Percentiles rank a stretch among this genome's conserved stretches.
These are phyloP conservation scores for Grosmannia penicillata DNA, from an alignment of 2,329 filamentous ascomycete species.

Conservation along the genomic window DNA sequence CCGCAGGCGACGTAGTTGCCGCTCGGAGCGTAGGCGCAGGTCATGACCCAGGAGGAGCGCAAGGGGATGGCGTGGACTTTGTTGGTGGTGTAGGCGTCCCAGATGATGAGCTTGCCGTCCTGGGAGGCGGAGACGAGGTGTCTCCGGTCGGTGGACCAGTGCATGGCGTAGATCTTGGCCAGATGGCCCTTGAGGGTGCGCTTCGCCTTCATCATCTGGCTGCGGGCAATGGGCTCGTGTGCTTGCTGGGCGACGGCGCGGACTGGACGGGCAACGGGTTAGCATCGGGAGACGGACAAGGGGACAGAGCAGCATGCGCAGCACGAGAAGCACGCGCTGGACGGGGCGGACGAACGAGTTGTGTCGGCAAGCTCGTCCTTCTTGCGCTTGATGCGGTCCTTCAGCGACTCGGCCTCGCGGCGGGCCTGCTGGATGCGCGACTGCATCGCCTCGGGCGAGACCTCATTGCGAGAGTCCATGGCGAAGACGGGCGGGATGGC, in stretches of 20 bases:
- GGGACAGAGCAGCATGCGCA: neutral
- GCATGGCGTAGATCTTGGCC: conserved; percentile 99
- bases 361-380: conserved; percentile 99
- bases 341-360: conserved; percentile 56
- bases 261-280: conserved; percentile 42
- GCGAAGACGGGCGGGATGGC: too few species aligned
- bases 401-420: conserved; percentile 92
- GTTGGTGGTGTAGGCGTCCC: conserved; percentile 99
- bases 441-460: conserved; percentile 71
- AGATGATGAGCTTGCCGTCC: conserved; percentile 98
- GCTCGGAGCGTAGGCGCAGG: conserved; percentile 94
- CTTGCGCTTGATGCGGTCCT: conserved; percentile 98
- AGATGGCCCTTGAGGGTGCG: conserved; percentile 94
- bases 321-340: conserved; percentile 4
- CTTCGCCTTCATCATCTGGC: conserved; percentile 91
- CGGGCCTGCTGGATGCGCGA: conserved; percentile 82
- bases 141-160: conserved; percentile 97
- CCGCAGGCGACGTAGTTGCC: conserved; percentile 98
- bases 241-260: conserved; percentile 84
- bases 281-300: conserved; percentile 1
- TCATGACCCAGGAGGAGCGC: conserved; percentile 99
- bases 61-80: conserved; percentile 98
- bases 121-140: conserved; percentile 96
- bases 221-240: conserved; percentile 81
- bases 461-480: conserved; percentile 46